Percentiles rank a stretch among this genome's conserved stretches.
Conservation (phyloP, 257 asterid species). For the Catharanthus roseus region DNA sequence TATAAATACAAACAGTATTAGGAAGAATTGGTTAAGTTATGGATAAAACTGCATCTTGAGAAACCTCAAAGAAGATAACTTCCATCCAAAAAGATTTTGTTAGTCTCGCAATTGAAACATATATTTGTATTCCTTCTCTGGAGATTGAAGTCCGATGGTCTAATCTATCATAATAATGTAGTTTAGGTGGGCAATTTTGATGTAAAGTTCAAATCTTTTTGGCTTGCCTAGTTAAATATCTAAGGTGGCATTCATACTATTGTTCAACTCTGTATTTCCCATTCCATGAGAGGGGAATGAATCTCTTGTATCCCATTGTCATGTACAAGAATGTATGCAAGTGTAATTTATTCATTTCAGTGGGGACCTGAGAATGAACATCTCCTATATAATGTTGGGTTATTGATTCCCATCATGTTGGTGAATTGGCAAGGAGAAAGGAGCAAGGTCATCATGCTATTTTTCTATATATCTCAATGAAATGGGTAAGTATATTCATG, state of each 20-base stretch:
- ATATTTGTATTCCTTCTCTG: not conserved
- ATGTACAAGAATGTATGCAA: not conserved
- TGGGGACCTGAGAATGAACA: not conserved
- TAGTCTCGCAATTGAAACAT: not conserved
- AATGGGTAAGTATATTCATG: not conserved
- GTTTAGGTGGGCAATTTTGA: not conserved
- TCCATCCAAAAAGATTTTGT: not conserved
- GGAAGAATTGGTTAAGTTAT: not conserved
- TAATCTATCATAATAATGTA: not conserved
- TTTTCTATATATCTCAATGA: not conserved
- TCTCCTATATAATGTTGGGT: not conserved
- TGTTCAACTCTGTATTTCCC: not conserved
- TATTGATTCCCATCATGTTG: not conserved
- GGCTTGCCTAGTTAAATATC: not conserved
- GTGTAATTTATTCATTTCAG: not conserved
- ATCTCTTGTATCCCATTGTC: not conserved
- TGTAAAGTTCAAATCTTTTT: not conserved
- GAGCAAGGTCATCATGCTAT: not conserved
- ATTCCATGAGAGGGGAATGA: not conserved
- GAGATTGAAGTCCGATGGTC: conserved; percentile 2
- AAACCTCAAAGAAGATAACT: not conserved
- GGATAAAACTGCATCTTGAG: not conserved
- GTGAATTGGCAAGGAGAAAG: not conserved
- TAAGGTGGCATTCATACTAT: not conserved
- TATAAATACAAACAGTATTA: not conserved